Evolutionary conservation across 768 basidiomycete genomes (phyloP).

Genomic region (Serendipita indica): DNA sequence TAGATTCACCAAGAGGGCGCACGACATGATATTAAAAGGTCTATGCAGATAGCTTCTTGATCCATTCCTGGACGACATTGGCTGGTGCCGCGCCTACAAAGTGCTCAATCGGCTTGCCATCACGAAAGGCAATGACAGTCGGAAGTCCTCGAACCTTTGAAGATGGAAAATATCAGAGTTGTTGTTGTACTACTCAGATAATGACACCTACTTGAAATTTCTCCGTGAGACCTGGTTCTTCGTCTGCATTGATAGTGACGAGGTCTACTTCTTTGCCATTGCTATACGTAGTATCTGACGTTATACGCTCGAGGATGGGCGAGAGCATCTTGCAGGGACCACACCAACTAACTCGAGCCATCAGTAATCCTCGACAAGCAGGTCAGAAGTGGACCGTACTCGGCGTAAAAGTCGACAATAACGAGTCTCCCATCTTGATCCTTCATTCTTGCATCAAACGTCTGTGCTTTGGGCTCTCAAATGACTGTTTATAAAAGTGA

Average conservation of each 20-base stretch:
- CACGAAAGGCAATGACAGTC: constrained; percentile 62
- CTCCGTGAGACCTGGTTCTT: constrained; percentile 35
- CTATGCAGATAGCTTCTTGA: constrained; percentile 25
- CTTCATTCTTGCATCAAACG: not conserved
- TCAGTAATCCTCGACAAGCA: not conserved
- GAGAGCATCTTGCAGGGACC: constrained; percentile 58
- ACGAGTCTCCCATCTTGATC: constrained; percentile 20
- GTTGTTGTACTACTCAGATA: constrained; percentile 4
- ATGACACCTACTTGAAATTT: constrained; percentile 32
- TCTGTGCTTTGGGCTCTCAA: not conserved
- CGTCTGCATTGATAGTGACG: constrained; percentile 43
- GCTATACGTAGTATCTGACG: constrained; percentile 31
- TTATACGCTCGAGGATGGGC: constrained; percentile 50
- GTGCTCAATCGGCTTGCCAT: constrained; percentile 40
- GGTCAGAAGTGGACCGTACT: constrained; percentile 30
- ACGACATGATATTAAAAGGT: too few relatives aligned
- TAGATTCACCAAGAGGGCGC: too few relatives aligned
- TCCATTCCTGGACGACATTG: constrained; percentile 29
- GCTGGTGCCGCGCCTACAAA: constrained; percentile 49
- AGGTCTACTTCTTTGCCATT: constrained; percentile 50
- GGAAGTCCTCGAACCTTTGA: constrained; percentile 57
- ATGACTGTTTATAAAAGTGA: not conserved
- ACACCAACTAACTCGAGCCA: constrained; percentile 47
- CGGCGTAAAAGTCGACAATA: constrained; percentile 68
- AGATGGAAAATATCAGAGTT: not conserved